Evolutionary conservation across 1,139 yeast genomes (phyloP), one percentile per base, ranked within the genome.

Genomic region (Candida dubliniensis): DNA sequence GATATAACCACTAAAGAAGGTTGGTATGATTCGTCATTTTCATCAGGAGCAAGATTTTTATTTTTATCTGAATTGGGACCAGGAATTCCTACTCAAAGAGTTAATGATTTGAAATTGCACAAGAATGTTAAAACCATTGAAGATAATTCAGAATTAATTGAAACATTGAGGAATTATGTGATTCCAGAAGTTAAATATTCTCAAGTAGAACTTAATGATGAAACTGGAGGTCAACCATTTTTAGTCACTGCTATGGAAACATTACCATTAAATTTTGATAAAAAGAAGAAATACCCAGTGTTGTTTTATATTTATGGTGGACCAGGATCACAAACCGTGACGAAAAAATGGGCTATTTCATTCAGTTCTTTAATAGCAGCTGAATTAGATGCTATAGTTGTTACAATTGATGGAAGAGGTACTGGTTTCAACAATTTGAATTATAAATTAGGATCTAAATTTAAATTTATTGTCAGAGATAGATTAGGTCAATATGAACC

Each of bases 331-430:
- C 95, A 86, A 57, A 67, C 76, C 43, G 90, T 85, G 4, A 64
- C 71, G 27, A 77, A 82, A 45, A 57, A 66, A 6, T 84, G 79
- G 57, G 60, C 75, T 1, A 66, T 82, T 23, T 73, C 80, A 2
- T 84, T 85, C 60, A 79, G 85, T 47, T 76, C 83, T 11, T 81
- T 83, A 10, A 77, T 83, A 30, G 83, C 91, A 0, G 75, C 91
- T 0, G 85, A 84, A 57, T 66, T 85, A 45, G 72, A 82, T 56
- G 85, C 89, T 1, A 74, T 86, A 34, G 91, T 86, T 10, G 89
- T 86, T 1, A 84, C 90, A 0, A 88, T 86, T 2, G 95, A 86
- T 63, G 93, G 93, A 1, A 76, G 95, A 60, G 95, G 95, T 37
- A 86, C 95, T 2, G 95, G 93, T 0, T 84, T 68, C 63, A 84